Base-by-base conservation (phyloP, 768 basidiomycete genomes). In the Lentinula boryana region DNA sequence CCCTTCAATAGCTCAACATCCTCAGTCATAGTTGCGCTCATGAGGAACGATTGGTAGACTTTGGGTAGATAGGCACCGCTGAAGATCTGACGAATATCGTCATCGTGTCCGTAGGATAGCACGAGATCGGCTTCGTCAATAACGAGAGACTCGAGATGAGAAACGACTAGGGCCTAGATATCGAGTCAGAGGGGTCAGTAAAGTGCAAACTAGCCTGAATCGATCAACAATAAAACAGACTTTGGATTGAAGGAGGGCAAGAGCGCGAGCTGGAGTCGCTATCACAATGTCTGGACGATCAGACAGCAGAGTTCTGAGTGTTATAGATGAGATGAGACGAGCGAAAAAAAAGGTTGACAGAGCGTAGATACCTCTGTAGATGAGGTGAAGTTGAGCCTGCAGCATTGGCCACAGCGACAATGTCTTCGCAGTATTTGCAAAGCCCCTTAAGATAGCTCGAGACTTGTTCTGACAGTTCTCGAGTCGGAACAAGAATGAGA, bases 11-110 rank as follows among this genome's bases (percentile, higher is more conserved):
- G 79, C 68, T 95, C 92, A 3, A 99, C 93, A 66, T 98, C 97
- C 66, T 95, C 91, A 10, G 95, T 94, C 87, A 98, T 88, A 0
- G 96, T 99, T 4, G 97, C 96, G 69, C 91, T 94, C 93, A 98
- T 97, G 36, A 99, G 76, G 75, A 96, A 95, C 9, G 92, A 91
- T 72, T 94, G 96, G 72, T 85, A 92, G 62, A 89, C 85, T 71
- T 85, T 89, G 57, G 89, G 93, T 33, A 90, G 82, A 71, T 58
- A 83, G 88, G 51, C 84, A 5, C 40, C 91, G 59, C 74, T 80
- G 63, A 89, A 86, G 21, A 82, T 80, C n/a, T 21, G 43, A 5
- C 40, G 36, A 10, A 43, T 16, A 40, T 43, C 32, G 21, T 3
- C 12, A 23, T 13, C 36, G 32, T 51, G 50, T 5, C 50, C 50